Conservation (phyloP, 148 eudicot species). For the Diospyros lotus region DNA sequence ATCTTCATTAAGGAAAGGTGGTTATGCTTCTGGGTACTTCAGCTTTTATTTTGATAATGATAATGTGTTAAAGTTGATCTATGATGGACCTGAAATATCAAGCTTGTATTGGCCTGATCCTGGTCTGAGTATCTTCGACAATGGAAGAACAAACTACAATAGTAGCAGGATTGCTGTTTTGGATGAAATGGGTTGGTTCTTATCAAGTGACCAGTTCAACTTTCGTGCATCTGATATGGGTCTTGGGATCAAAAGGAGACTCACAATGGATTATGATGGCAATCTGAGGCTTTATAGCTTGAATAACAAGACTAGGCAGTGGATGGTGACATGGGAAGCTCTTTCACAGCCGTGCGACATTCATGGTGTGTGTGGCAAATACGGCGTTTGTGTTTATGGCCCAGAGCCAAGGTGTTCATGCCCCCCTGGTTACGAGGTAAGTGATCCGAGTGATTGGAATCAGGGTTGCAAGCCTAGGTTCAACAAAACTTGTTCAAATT, state of each 20-base stretch:
- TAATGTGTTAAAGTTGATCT: slow-evolving; percentile 28
- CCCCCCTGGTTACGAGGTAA: slow-evolving; percentile 36
- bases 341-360: slow-evolving; percentile 34
- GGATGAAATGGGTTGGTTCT: slow-evolving; percentile 35
- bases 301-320: slow-evolving; percentile 30
- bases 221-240: slow-evolving; percentile 45
- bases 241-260: slow-evolving; percentile 32
- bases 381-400: slow-evolving; percentile 45
- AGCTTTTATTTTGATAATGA: slow-evolving; percentile 27
- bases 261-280: slow-evolving; percentile 57
- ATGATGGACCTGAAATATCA: slow-evolving; percentile 36
- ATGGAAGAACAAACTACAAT: slow-evolving; percentile 36
- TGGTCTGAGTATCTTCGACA: neutral
- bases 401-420: slow-evolving; percentile 47
- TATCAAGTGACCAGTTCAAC: slow-evolving; percentile 35
- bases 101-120: slow-evolving; percentile 41
- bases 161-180: slow-evolving; percentile 31
- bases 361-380: slow-evolving; percentile 55
- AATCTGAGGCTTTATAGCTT: slow-evolving; percentile 60
- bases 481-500: slow-evolving; percentile 22
- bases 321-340: slow-evolving; percentile 52
- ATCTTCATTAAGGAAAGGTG: slow-evolving; percentile 23
- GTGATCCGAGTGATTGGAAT: slow-evolving; percentile 39
- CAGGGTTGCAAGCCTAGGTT: slow-evolving; percentile 55
- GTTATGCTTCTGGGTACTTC: slow-evolving; percentile 27